These are phyloP conservation scores for Danielia reshetovae DNA, from an alignment of 805 yeast genomes.

Conservation along the genomic window DNA sequence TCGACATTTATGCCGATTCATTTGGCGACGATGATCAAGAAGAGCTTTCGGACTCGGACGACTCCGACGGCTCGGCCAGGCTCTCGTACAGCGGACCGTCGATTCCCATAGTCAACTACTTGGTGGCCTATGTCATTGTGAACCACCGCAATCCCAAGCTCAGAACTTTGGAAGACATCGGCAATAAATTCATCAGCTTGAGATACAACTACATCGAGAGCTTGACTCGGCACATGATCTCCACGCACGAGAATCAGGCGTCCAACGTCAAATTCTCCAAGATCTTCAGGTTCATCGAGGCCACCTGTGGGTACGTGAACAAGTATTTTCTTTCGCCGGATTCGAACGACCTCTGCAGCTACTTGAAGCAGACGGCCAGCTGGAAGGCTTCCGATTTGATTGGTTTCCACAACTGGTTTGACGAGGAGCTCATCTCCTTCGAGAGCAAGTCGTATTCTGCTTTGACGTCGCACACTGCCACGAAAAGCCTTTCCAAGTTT, in stretches of 20 bases:
- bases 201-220: slow-evolving; percentile 19
- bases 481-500: slow-evolving; percentile 2
- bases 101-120: slow-evolving; percentile 28
- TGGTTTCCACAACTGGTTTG: slow-evolving; percentile 34
- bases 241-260: background rate
- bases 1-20: slow-evolving; percentile 14
- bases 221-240: background rate
- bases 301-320: slow-evolving; percentile 25
- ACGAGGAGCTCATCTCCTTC: slow-evolving; percentile 10
- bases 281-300: slow-evolving; percentile 31
- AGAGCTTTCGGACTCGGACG: slow-evolving; percentile 8
- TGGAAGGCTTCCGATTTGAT: slow-evolving; percentile 27
- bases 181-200: slow-evolving; percentile 21
- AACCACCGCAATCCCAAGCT: slow-evolving; percentile 14
- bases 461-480: background rate
- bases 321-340: slow-evolving; percentile 19
- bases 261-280: slow-evolving; percentile 23
- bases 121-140: slow-evolving; percentile 30
- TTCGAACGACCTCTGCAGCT: slow-evolving; percentile 12
- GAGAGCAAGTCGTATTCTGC: slow-evolving; percentile 2
- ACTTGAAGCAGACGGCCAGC: slow-evolving; percentile 11
- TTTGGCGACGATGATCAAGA: slow-evolving; percentile 9
- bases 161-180: slow-evolving; percentile 17
- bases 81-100: slow-evolving; percentile 3
- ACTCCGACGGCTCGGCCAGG: background rate